phyloP scores from a whole-genome alignment of 2,329 filamentous ascomycete genomes.

The Fonsecaea pedrosoi region DNA sequence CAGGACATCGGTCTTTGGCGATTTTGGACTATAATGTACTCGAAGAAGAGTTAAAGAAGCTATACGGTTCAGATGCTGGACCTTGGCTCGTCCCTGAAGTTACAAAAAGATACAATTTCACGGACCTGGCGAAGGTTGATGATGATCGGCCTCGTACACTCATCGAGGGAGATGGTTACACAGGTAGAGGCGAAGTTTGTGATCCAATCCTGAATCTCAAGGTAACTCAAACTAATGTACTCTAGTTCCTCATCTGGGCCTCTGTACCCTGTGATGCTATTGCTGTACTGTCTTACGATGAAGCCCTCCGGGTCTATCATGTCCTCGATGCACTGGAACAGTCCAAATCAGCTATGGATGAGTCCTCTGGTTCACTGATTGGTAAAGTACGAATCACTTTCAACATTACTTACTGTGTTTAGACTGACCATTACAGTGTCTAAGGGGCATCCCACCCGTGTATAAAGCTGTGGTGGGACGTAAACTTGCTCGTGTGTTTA shows the following conservation, averaged over 20 bases:
- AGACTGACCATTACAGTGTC: constrained; percentile 8
- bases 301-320: constrained; percentile 11
- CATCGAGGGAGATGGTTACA: constrained; percentile 13
- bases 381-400: constrained; percentile 10
- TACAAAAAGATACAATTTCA: constrained; percentile 16
- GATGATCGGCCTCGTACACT: neutral
- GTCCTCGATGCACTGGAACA: neutral
- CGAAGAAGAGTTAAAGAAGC: constrained; percentile 21
- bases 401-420: neutral
- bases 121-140: constrained; percentile 18
- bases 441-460: constrained; percentile 8
- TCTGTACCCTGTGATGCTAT: constrained; percentile 20
- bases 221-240: constrained; percentile 2
- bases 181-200: constrained; percentile 27
- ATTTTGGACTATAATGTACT: constrained; percentile 30
- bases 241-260: constrained; percentile 30
- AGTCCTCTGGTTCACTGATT: constrained; percentile 14
- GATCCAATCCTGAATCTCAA: neutral
- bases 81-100: constrained; percentile 30
- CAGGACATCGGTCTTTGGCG: constrained; percentile 9
- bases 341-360: neutral
- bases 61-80: constrained; percentile 9
- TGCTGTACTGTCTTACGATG: constrained; percentile 9
- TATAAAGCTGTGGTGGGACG: constrained; percentile 26
- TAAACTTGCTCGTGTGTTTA: constrained; percentile 16